Evolutionary conservation across 163 green algal species (phyloP), one percentile per base, ranked within the genome.

Genomic region (Chlamydomonas reinhardtii): DNA sequence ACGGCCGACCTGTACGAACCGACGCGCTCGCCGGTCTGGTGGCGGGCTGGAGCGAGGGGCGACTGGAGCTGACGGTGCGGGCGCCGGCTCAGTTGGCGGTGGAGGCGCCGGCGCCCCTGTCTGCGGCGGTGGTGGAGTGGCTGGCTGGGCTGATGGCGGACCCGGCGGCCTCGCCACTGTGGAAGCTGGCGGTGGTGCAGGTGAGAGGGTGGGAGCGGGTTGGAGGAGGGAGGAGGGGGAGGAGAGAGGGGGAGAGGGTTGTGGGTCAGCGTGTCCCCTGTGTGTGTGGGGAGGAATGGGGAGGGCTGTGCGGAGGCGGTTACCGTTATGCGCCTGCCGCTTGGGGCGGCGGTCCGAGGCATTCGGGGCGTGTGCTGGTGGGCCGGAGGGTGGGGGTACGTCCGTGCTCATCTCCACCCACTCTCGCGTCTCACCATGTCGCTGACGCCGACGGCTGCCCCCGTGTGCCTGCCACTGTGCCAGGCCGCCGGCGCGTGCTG

Each of bases 151-250:
- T 81, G 70, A 37, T 87, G 35, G 35, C 22, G 16, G 56, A 80
- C 59, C 59, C 56, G 24, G 39, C 29, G 15, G 54, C 39, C 0
- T 73, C 70, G 17, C 73, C 89, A 29, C 76, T 92, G 39, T 92
- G 87, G 84, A 90, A 90, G 85, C 73, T 92, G 65, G 64, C 69
- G 19, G 75, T 90, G 31, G 73, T 92, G 29, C 59, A 89, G 68
- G 76, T 86, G 34, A 29, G 27, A 4, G 62, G 19, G 9, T 6
- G 19, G 59, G 22, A 22, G 19, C 3, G 4, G 25, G 59, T 31
- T 19, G n/a, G 34, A 4, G 39, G n/a, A 29, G 34, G 37, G 27
- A 61, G 39, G 20, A 20, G 29, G 73, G 4, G 34, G 34, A 4
- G 39, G n/a, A 29, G 34, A 14, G 27, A 61, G 39, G 20, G 8